Evolutionary conservation across 768 basidiomycete species (phyloP).

Genomic region (Naganishia onofrii): DNA sequence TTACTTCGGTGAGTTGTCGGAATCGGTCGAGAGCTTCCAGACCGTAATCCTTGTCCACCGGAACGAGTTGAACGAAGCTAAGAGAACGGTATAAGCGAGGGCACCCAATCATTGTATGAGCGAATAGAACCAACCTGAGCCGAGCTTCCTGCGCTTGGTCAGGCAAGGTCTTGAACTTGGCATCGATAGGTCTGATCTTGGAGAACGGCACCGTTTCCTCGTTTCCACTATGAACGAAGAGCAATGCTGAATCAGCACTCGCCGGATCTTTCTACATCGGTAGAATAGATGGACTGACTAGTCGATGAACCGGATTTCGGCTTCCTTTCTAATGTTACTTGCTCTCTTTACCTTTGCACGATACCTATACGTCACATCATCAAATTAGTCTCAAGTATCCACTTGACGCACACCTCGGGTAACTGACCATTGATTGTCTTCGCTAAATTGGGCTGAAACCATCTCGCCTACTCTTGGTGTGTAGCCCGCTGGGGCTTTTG

Average conservation of each 20-base stretch:
- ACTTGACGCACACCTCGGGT: not conserved
- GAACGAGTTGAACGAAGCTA: constrained; percentile 78
- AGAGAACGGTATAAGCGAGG: constrained; percentile 43
- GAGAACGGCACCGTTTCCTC: constrained; percentile 80
- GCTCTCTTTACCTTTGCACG: constrained; percentile 82
- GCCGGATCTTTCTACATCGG: not conserved
- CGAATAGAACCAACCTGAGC: constrained; percentile 60
- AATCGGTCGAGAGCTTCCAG: constrained; percentile 81
- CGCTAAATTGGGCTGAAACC: constrained; percentile 88
- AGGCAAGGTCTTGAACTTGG: constrained; percentile 81
- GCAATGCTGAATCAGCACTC: not conserved
- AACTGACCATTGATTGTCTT: constrained; percentile 71
- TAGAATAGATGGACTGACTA: constrained; percentile 38
- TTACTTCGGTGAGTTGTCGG: constrained; percentile 69
- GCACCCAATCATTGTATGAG: constrained; percentile 26
- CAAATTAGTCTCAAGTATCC: not conserved
- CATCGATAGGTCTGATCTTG: constrained; percentile 76
- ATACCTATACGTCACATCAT: constrained; percentile 56
- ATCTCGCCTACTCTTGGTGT: constrained; percentile 80
- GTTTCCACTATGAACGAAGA: constrained; percentile 61
- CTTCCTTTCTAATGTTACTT: constrained; percentile 87
- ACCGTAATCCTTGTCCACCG: constrained; percentile 79
- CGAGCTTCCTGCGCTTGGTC: constrained; percentile 94
- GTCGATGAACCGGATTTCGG: constrained; percentile 85
- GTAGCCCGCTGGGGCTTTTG: constrained; percentile 66